A percentile compares a stretch with the other conserved stretches of the same genome.
phyloP scores from a whole-genome alignment of 1,284 basidiomycete species.

The Leccinum subrobustum region DNA sequence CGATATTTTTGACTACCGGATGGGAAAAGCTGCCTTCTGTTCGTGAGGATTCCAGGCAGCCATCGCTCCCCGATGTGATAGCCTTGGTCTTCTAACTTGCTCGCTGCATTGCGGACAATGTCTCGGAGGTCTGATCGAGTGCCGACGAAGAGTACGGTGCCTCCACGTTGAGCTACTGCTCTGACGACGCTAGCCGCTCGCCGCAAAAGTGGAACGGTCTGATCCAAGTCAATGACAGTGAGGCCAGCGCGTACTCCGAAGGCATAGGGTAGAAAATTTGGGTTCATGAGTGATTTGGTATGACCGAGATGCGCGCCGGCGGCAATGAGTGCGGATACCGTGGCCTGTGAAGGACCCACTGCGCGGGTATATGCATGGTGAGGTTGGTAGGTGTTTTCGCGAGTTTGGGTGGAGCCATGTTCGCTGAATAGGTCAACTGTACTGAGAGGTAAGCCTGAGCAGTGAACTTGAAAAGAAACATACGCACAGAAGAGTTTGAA shows the following conservation, averaged over 20 bases:
- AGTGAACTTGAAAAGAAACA: constrained; percentile 9
- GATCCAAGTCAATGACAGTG: constrained; percentile 94
- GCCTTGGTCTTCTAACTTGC: constrained; percentile 73
- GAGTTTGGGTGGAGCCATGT: constrained; percentile 78
- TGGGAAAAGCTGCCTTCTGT: constrained; percentile 80
- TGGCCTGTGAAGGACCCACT: constrained; percentile 59
- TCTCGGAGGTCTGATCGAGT: constrained; percentile 78
- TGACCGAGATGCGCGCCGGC: constrained; percentile 96
- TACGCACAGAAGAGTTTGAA: constrained; percentile 49
- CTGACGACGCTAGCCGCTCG: constrained; percentile 88
- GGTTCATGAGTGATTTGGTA: constrained; percentile 77
- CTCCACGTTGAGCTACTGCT: constrained; percentile 79
- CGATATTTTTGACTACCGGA: constrained; percentile 56
- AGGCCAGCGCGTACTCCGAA: constrained; percentile 91
- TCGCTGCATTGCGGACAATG: constrained; percentile 78
- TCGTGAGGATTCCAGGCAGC: constrained; percentile 94
- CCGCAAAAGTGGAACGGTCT: constrained; percentile 88
- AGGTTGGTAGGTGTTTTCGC: constrained; percentile 71
- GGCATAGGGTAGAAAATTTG: constrained; percentile 89
- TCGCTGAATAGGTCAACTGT: constrained; percentile 65
- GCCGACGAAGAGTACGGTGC: constrained; percentile 89
- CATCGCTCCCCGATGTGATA: constrained; percentile 88
- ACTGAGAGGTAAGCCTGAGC: constrained; percentile 16
- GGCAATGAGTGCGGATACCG: constrained; percentile 88
- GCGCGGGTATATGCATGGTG: constrained; percentile 73